A percentile compares a stretch with the other conserved stretches of the same genome.
phyloP scores from a whole-genome alignment of 306 rosid species.

The Parietaria judaica region DNA sequence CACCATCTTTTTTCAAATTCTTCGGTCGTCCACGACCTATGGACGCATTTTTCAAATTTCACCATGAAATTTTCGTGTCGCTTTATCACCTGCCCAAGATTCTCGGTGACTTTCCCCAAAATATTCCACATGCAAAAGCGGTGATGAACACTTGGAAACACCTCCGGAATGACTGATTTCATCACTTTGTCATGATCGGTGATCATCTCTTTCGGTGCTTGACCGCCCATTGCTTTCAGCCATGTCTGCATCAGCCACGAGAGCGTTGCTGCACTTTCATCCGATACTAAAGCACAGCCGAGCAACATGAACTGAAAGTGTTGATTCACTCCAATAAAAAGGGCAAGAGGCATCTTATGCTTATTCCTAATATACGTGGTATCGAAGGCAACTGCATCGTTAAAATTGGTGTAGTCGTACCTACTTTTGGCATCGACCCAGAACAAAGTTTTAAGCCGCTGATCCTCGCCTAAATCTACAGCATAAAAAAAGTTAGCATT shows the following conservation, averaged over 20 bases:
- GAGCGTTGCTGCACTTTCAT: conserved; percentile 60
- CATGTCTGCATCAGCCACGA: conserved; percentile 76
- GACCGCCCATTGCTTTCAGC: conserved; percentile 90
- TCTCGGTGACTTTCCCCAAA: conserved; percentile 78
- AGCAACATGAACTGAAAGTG: conserved; percentile 86
- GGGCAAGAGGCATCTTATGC: conserved; percentile 86
- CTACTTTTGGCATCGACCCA: conserved; percentile 97
- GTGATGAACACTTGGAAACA: conserved; percentile 61
- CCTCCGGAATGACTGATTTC: conserved; percentile 59
- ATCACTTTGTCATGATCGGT: conserved; percentile 74
- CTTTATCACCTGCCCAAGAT: conserved; percentile 64
- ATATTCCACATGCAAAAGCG: conserved; percentile 78
- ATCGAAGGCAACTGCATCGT: conserved; percentile 84
- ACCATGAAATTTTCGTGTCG: conserved; percentile 67
- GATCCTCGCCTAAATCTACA: conserved; percentile 84
- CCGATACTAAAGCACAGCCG: conserved; percentile 92
- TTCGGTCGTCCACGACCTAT: conserved; percentile 69
- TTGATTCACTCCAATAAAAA: conserved; percentile 94
- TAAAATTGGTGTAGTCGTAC: conserved; percentile 73
- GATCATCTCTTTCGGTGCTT: conserved; percentile 73
- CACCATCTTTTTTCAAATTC: conserved; percentile 91
- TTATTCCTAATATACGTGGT: conserved; percentile 78
- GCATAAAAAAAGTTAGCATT: conserved; percentile 87
- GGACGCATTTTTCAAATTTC: conserved; percentile 77
- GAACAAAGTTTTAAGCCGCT: conserved; percentile 64